Conservation (phyloP, 495 filamentous ascomycete species). For the Aspergillus affinis region DNA sequence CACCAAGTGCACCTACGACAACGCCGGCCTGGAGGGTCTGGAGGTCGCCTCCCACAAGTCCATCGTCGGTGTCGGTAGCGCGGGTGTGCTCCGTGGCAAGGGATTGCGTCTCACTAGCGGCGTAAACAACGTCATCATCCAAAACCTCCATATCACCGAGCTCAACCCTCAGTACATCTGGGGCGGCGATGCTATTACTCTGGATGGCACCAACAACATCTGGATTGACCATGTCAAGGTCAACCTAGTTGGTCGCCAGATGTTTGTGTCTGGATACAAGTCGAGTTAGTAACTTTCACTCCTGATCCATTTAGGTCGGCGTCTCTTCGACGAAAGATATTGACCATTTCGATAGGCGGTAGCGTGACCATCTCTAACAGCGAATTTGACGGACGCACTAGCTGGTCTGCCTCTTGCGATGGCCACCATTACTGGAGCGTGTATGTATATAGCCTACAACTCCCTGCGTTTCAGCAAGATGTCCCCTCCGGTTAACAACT, state of each 20-base stretch:
- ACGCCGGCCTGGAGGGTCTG: slow-evolving; percentile 34
- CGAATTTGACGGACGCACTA: slow-evolving; percentile 50
- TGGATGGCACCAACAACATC: slow-evolving; percentile 31
- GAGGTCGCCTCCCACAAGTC: slow-evolving; percentile 40
- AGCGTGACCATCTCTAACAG: slow-evolving; percentile 39
- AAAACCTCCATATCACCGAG: slow-evolving; percentile 46
- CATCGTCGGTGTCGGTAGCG: slow-evolving; percentile 33
- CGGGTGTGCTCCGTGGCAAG: slow-evolving; percentile 41
- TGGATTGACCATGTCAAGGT: slow-evolving; percentile 45
- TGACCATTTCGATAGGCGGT: slow-evolving; percentile 15
- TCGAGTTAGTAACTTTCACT: slow-evolving; percentile 18
- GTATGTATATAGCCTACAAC: slow-evolving; percentile 8
- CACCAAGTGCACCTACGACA: slow-evolving; percentile 36
- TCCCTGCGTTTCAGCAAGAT: neutral
- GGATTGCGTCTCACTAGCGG: slow-evolving; percentile 39
- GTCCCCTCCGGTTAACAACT: neutral
- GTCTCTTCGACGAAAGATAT: neutral
- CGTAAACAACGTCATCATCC: slow-evolving; percentile 43
- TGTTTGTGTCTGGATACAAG: slow-evolving; percentile 29
- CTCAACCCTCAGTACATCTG: slow-evolving; percentile 44
- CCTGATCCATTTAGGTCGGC: neutral
- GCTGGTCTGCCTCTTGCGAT: slow-evolving; percentile 52
- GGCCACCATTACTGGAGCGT: slow-evolving; percentile 57
- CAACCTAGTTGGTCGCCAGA: slow-evolving; percentile 31
- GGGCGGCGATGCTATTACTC: slow-evolving; percentile 41